Evolutionary conservation across 2,329 filamentous ascomycete species (phyloP), one percentile per base, ranked within the genome.

Genomic region (Penicillium italicum): DNA sequence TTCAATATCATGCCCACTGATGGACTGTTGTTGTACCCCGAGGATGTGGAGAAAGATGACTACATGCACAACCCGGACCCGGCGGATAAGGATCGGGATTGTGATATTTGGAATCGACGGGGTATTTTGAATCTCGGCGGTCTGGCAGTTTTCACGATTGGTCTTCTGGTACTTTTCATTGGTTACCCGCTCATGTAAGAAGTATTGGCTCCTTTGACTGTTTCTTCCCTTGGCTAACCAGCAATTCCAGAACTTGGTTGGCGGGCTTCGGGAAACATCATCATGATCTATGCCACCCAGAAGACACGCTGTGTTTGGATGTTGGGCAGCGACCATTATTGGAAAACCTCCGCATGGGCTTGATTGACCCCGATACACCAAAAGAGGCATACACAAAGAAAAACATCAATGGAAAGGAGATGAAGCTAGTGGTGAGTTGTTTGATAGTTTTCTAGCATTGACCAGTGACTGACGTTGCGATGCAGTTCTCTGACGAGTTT

Each of bases 1-100:
- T 89, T 86, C 71, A 88, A 88, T 66, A 89, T 90, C 50, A 77
- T 83, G 68, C 86, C 87, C 0, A 86, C 84, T 3, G 82, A 85
- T 14, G 85, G 85, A 6, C 72, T 89, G 50, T 69, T 90, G 38
- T 73, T 89, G 20, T 89, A 86, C 63, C 87, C 86, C 0, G 85
- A 89, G 68, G 86, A 89, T 66, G 83, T 88, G 22, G 87, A 90
- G 69, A 88, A 88, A 65, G 87, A 90, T 67, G 87, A 90, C 66
- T 86, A 83, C 60, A 66, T 90, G 59, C 87, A 90, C 68, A 88
- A 89, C 63, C 87, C 87, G 0, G 85, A 87, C 64, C 83, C 85
- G 1, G 80, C 81, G 50, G 85, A 88, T 44, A 79, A 85, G 38
- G 73, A 79, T 48, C 78, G 81, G 43, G 82, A 86, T 60, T 86